Evolutionary conservation across 2,329 filamentous ascomycete species (phyloP).

Genomic region (Penicillium hesseltinei): DNA sequence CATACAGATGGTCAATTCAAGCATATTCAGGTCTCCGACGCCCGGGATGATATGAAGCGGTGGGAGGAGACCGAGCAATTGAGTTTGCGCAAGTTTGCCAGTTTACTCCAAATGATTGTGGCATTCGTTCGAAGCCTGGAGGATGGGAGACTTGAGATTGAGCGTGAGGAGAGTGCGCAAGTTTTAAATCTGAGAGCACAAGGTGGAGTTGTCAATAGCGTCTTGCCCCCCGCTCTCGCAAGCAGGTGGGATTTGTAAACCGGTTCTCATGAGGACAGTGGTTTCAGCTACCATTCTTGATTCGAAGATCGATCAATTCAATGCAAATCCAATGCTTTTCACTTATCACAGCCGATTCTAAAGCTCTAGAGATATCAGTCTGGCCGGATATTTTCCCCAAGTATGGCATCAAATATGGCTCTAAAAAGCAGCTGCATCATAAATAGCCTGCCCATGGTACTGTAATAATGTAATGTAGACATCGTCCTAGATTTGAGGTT

Average conservation of each 20-base stretch:
- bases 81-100: slow-evolving; percentile 13
- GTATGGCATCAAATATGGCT: not conserved
- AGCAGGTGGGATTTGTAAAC: not conserved
- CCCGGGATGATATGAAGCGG: slow-evolving; percentile 34
- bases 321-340: not conserved
- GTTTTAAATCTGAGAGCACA: slow-evolving; percentile 34
- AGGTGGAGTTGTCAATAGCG: slow-evolving; percentile 5
- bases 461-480: not conserved
- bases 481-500: not conserved
- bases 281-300: not conserved
- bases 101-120: slow-evolving; percentile 20
- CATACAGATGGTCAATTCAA: slow-evolving; percentile 47
- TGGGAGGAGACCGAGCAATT: slow-evolving; percentile 46
- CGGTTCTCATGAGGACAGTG: not conserved
- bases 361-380: too few relatives aligned
- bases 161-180: slow-evolving; percentile 22
- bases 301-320: not conserved
- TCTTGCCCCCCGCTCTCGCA: slow-evolving; percentile 1
- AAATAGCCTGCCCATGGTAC: not conserved
- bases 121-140: slow-evolving; percentile 19
- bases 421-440: not conserved
- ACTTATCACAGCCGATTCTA: not conserved
- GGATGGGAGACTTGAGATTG: slow-evolving; percentile 25
- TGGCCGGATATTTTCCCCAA: too few relatives aligned
- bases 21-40: slow-evolving; percentile 41